These are phyloP conservation scores for Roridomyces roridus DNA, from an alignment of 768 basidiomycete species.

Conservation along the genomic window DNA sequence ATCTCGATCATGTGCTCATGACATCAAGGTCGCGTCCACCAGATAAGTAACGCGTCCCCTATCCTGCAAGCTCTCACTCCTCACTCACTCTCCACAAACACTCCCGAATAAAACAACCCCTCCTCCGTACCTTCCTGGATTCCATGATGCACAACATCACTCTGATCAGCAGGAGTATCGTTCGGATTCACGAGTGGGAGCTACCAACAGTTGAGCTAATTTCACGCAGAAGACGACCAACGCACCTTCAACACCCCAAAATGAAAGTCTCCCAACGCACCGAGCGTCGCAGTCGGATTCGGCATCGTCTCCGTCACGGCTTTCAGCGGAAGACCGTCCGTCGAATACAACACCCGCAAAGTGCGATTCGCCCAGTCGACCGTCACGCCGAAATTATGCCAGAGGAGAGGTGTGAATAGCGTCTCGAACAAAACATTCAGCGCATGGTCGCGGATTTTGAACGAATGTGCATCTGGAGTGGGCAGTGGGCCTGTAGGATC, in stretches of 20 bases:
- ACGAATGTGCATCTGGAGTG: conserved; percentile 46
- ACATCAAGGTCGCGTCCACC: too few species aligned
- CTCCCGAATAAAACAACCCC: conserved; percentile 60
- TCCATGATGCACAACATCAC: conserved; percentile 63
- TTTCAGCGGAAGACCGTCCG: conserved; percentile 41
- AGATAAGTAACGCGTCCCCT: too few species aligned
- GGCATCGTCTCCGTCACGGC: conserved; percentile 48
- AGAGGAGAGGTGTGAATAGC: conserved; percentile 46
- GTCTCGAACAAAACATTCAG: conserved; percentile 55
- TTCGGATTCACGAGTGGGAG: conserved; percentile 57
- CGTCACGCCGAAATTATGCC: conserved; percentile 68
- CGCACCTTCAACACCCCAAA: conserved; percentile 64
- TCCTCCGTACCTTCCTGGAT: conserved; percentile 65
- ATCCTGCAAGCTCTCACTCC: not conserved
- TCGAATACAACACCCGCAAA: conserved; percentile 58
- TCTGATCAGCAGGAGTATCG: conserved; percentile 52
- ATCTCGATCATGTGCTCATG: too few species aligned
- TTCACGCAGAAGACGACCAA: not conserved
- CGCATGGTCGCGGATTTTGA: conserved; percentile 64
- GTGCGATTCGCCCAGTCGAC: conserved; percentile 61
- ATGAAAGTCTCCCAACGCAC: conserved; percentile 64
- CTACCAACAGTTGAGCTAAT: conserved; percentile 33
- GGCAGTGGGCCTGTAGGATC: conserved; percentile 53
- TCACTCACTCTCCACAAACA: conserved; percentile 59
- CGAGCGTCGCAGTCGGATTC: conserved; percentile 47